A percentile compares a stretch with the other conserved stretches of the same genome.
Conservation (phyloP, 1,284 basidiomycete species). For the Takashimella tepidaria region DNA sequence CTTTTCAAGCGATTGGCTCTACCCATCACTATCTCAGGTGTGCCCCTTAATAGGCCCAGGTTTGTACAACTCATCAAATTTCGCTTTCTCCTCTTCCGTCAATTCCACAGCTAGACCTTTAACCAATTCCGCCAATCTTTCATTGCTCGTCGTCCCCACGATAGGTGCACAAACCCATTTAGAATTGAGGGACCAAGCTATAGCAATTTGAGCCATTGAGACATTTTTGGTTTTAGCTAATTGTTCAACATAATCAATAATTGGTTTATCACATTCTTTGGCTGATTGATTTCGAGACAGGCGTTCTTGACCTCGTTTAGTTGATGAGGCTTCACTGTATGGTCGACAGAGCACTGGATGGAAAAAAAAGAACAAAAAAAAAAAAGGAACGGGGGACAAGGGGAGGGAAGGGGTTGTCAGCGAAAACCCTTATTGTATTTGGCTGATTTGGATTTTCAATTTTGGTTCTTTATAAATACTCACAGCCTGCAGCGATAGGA, state of each 20-base stretch:
- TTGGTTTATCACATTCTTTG: conserved; percentile 53
- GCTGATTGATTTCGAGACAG: background rate
- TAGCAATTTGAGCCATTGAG: conserved; percentile 55
- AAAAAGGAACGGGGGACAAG: too few species aligned
- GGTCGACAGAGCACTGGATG: conserved; percentile 26
- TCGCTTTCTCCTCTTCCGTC: conserved; percentile 23
- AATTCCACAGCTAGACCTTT: conserved; percentile 22
- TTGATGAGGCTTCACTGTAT: conserved; percentile 15
- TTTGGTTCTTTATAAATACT: too few species aligned
- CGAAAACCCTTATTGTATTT: too few species aligned
- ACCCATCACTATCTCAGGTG: too few species aligned
- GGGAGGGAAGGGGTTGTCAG: too few species aligned
- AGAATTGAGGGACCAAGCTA: conserved; percentile 26
- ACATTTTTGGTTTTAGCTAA: conserved; percentile 53
- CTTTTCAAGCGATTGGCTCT: too few species aligned
- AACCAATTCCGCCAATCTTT: conserved; percentile 34
- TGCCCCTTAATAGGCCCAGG: conserved; percentile 1
- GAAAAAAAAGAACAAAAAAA: too few species aligned
- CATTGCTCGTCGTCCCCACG: conserved; percentile 25
- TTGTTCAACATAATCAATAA: conserved; percentile 57
- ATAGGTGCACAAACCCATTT: conserved; percentile 35
- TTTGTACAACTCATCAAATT: conserved; percentile 18
- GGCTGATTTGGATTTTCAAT: too few species aligned
- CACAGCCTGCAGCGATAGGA: conserved; percentile 22
- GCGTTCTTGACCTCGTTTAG: conserved; percentile 11